phyloP scores from a whole-genome alignment of 106 monocot genomes.

The Iris macrosiphon region DNA sequence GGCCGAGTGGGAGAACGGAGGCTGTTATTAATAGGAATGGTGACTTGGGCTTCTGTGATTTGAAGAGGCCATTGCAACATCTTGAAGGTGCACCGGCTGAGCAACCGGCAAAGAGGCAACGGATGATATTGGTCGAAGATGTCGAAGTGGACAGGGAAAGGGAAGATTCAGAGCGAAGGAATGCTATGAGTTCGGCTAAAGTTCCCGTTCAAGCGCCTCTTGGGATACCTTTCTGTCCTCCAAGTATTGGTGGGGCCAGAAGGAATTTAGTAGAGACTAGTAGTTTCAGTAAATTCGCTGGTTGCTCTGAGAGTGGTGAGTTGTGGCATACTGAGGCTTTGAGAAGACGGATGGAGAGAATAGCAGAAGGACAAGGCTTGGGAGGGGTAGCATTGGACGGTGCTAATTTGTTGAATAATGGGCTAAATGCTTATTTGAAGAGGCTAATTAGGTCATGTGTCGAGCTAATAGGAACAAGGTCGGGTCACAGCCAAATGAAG shows the following conservation, averaged over 20 bases:
- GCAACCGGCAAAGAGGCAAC: constrained; percentile 16
- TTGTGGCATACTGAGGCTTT: constrained; percentile 58
- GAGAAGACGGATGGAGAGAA: constrained; percentile 63
- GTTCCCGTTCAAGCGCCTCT: constrained; percentile 64
- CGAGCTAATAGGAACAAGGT: constrained; percentile 41
- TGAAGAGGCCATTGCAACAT: constrained; percentile 32
- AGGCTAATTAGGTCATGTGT: constrained; percentile 56
- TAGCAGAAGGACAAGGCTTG: constrained; percentile 53
- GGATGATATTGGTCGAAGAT: background rate
- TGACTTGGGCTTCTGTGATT: constrained; percentile 25
- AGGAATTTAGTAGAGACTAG: constrained; percentile 9
- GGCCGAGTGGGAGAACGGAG: constrained; percentile 47
- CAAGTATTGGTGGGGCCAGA: constrained; percentile 53
- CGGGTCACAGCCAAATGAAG: constrained; percentile 20
- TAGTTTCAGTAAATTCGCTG: constrained; percentile 18
- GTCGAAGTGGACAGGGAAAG: constrained; percentile 5
- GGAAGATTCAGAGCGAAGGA: constrained; percentile 8
- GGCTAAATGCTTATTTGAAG: constrained; percentile 79
- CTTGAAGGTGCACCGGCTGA: constrained; percentile 17
- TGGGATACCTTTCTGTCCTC: constrained; percentile 71
- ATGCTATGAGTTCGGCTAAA: constrained; percentile 9
- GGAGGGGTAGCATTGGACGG: constrained; percentile 57
- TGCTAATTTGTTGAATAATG: constrained; percentile 81
- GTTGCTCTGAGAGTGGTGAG: constrained; percentile 34
- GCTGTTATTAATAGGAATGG: constrained; percentile 22